Evolutionary conservation across 345 rosid species (phyloP).

Genomic region (Gossypium thurberi): DNA sequence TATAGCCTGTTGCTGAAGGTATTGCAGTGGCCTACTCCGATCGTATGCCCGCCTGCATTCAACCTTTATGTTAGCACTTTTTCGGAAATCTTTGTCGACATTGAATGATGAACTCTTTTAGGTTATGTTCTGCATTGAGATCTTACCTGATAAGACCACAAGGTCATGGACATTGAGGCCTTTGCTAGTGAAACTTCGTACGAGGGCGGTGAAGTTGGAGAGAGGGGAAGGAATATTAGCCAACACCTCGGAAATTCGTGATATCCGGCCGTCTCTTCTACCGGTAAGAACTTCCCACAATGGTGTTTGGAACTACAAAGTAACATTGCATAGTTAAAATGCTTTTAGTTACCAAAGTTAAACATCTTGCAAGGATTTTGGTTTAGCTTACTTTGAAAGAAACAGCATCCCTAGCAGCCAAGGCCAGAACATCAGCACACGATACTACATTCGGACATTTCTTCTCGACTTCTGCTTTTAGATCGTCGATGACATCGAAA

Average conservation of each 20-base stretch:
- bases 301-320: neutral
- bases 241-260: constrained; percentile 32
- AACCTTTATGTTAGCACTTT: neutral
- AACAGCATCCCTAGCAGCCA: constrained; percentile 54
- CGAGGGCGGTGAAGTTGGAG: constrained; percentile 40
- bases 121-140: neutral
- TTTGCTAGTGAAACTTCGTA: constrained; percentile 25
- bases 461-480: constrained; percentile 44
- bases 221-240: constrained; percentile 50
- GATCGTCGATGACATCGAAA: constrained; percentile 48
- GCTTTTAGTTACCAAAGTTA: neutral
- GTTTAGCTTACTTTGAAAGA: constrained; percentile 36
- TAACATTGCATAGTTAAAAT: neutral
- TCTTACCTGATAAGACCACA: constrained; percentile 61
- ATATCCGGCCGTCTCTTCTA: constrained; percentile 48
- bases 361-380: too few species aligned
- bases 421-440: constrained; percentile 56
- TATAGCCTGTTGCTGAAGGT: constrained; percentile 48
- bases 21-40: constrained; percentile 53
- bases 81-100: neutral
- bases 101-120: neutral
- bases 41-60: constrained; percentile 50
- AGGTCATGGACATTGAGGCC: constrained; percentile 57
- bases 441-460: constrained; percentile 62
- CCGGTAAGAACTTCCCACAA: neutral